These are phyloP conservation scores for Amanita subjunquillea DNA, from an alignment of 768 basidiomycete species.

Conservation along the genomic window DNA sequence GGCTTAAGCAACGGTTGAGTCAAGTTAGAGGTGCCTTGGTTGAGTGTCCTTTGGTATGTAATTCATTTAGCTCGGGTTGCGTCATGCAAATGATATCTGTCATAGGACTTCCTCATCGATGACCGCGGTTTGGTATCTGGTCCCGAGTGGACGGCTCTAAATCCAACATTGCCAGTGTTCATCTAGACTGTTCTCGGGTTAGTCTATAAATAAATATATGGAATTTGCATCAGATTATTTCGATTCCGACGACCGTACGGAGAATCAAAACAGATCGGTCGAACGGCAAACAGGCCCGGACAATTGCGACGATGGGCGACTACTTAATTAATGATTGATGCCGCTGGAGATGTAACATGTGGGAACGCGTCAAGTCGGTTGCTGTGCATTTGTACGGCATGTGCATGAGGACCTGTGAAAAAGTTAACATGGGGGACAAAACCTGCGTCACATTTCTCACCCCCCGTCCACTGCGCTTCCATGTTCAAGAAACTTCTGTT, in stretches of 20 bases:
- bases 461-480: not conserved
- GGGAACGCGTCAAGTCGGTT: too few relatives aligned
- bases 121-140: slow-evolving; percentile 63
- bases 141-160: slow-evolving; percentile 62
- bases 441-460: too few relatives aligned
- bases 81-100: slow-evolving; percentile 5
- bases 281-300: too few relatives aligned
- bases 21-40: slow-evolving; percentile 66
- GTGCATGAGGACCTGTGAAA: too few relatives aligned
- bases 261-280: too few relatives aligned
- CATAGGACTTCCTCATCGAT: slow-evolving; percentile 77
- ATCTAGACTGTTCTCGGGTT: slow-evolving; percentile 26
- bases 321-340: too few relatives aligned
- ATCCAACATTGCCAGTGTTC: slow-evolving; percentile 74
- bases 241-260: not conserved
- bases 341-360: too few relatives aligned
- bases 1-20: slow-evolving; percentile 67
- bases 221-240: not conserved
- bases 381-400: too few relatives aligned
- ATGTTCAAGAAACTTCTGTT: not conserved
- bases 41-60: slow-evolving; percentile 60
- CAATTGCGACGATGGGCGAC: too few relatives aligned
- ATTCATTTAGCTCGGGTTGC: not conserved
- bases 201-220: not conserved
- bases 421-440: too few relatives aligned